Evolutionary conservation across 2,329 filamentous ascomycete species (phyloP), one percentile per base, ranked within the genome.

Genomic region (Grosmannia serpens): DNA sequence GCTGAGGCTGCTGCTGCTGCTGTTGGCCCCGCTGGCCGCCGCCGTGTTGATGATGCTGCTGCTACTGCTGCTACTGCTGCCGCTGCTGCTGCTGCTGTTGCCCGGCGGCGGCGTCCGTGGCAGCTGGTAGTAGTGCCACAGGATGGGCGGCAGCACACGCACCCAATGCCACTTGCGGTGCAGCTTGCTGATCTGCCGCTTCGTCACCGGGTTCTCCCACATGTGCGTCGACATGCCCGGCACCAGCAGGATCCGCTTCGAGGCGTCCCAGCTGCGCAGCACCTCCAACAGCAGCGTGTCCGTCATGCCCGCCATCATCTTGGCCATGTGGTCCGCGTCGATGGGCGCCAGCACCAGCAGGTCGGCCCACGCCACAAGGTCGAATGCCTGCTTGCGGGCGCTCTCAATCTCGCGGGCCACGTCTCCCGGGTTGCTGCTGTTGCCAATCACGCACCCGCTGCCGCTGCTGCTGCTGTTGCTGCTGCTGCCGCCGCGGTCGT

Each of bases 131-230:
- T 89, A 94, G 63, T 86, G 83, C 89, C 89, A 96, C 20, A 95
- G 72, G 38, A 95, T 84, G 0, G 91, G 90, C 49, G 87, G 79
- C 69, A 96, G 80, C 50, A 94, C 84, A 62, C 87, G 82, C 56
- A 96, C 82, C 89, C 90, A 96, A 57, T 85, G 86, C 89, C 89
- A 95, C 69, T 90, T 91, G 62, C 83, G 78, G 63, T 86, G 81
- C 49, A 96, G 83, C 72, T 95, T 94, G 71, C 83, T 87, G 61
- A 96, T 79, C 68, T 96, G 91, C 66, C 90, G 87, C 73, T 88
- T 89, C 20, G 89, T 95, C 73, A 91, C 85, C 2, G 91, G 89
- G 66, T 94, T 91, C 68, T 91, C 85, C 90, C 90, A 95, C 84
- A 92, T 91, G 61, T 88, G 81, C 1, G 83, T 84, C 38, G 88